Base-by-base conservation (phyloP, 192 early-diverging fungal genomes). In the Thamnidium elegans region DNA sequence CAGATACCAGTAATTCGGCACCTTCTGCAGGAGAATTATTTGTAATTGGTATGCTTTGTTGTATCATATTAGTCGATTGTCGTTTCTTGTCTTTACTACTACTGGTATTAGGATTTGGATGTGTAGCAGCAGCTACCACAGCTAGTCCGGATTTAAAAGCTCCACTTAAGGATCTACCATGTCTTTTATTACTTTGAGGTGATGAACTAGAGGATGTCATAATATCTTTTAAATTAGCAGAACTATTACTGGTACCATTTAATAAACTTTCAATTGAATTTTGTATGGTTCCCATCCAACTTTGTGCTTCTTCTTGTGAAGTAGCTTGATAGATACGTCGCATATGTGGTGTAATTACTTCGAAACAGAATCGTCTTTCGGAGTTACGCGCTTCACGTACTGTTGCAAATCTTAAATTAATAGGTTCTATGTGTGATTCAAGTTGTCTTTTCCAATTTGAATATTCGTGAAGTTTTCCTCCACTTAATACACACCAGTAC, bases 321-420 rank as follows among this genome's bases (percentile, higher is more conserved):
- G 83, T 89, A 6, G 89, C 89, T 58, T 90, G 89, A 60, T 90
- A 90, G 9, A 85, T 69, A 39, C 87, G 72, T 45, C 85, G 75
- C 51, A 73, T 72, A 55, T 83, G 76, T 3, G 85, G 81, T 17
- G 81, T 83, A 23, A 90, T 86, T 23, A 90, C 66, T 63, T 90
- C 89, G 67, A 90, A 90, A 23, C 79, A 86, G 67, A 90, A 90
- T 1, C 87, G 79, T 13, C 89, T 78, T 32, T 90, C 86, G 17
- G 75, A 69, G 53, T 87, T 87, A 11, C 84, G 71, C 8, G 87
- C 86, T 34, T 84, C 79, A 7, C 87, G 77, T 3, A 90, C 87
- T 13, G 87, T 87, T 19, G 87, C 85, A 51, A 84, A 78, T 17
- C 81, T 80, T 47, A 90, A 70, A 68, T 87, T 82, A 55, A 89